Conservation (phyloP, 495 filamentous ascomycete species). For the Aspergillus saccharolyticus region DNA sequence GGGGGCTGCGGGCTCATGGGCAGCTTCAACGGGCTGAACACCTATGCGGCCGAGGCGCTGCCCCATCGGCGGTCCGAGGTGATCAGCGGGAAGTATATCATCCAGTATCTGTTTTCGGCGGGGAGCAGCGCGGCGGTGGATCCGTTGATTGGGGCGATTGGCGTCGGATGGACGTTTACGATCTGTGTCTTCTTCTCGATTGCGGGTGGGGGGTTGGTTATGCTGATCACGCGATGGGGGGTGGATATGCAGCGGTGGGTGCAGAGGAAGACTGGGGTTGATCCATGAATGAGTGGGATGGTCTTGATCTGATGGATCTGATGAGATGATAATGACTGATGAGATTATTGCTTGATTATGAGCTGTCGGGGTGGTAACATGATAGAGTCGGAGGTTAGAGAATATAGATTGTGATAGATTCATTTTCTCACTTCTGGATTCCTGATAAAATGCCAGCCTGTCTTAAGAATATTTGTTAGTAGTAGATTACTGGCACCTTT, state of each 20-base stretch:
- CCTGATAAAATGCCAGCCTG: no score
- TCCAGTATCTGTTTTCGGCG: constrained; percentile 66
- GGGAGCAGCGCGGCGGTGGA: constrained; percentile 58
- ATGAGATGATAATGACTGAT: no score
- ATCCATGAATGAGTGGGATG: background rate
- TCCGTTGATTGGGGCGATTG: constrained; percentile 59
- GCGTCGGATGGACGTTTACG: constrained; percentile 57
- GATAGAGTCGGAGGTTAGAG: no score
- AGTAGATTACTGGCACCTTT: no score
- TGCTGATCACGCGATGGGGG: constrained; percentile 35
- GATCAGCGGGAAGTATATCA: constrained; percentile 67
- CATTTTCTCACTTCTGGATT: background rate
- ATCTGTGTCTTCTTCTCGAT: constrained; percentile 37
- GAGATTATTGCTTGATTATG: no score
- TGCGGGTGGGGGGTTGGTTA: constrained; percentile 29
- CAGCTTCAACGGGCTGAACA: constrained; percentile 67
- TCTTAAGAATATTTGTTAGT: no score
- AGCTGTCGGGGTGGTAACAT: no score
- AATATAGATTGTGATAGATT: no score
- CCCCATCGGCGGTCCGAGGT: constrained; percentile 56
- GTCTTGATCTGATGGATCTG: background rate
- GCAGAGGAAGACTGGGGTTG: constrained; percentile 26
- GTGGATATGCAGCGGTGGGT: constrained; percentile 41
- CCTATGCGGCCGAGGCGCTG: constrained; percentile 57
- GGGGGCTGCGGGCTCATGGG: constrained; percentile 66